A percentile compares a stretch with the other conserved stretches of the same genome.
Evolutionary conservation across 1,139 yeast species (phyloP).

Genomic region (Suzukiozyma palmioleophila): DNA sequence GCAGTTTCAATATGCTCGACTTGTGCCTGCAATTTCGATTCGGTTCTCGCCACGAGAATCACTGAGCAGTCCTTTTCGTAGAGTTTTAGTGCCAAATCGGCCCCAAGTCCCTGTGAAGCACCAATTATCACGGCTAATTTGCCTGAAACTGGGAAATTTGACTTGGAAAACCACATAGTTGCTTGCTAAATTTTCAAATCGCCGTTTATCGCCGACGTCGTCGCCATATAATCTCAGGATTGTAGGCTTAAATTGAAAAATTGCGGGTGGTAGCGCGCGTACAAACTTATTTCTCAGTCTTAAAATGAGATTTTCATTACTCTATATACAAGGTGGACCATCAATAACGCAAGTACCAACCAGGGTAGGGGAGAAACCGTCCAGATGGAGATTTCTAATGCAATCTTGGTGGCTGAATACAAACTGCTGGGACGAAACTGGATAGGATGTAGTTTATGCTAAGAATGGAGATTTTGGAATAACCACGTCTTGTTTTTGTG

Average conservation of each 20-base stretch:
- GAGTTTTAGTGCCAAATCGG: constrained; percentile 63
- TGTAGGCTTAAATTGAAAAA: too few species aligned
- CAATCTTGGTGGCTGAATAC: neutral
- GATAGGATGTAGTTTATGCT: constrained; percentile 4
- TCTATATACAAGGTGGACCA: constrained; percentile 1
- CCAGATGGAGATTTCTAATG: neutral
- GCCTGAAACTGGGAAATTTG: constrained; percentile 32
- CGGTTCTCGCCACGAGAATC: constrained; percentile 72
- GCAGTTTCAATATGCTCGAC: constrained; percentile 35
- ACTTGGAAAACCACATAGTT: constrained; percentile 23
- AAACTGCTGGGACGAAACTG: neutral
- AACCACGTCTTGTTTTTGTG: constrained; percentile 13
- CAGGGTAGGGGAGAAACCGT: neutral
- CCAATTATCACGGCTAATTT: constrained; percentile 82
- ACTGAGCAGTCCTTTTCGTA: constrained; percentile 59
- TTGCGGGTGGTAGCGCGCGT: too few species aligned
- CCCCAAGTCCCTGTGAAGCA: constrained; percentile 94
- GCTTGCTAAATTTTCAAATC: too few species aligned
- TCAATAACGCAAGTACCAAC: neutral
- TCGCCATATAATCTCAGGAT: too few species aligned
- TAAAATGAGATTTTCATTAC: neutral
- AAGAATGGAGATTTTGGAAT: constrained; percentile 39
- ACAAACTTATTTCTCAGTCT: too few species aligned
- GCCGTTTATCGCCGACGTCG: too few species aligned
- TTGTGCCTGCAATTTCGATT: constrained; percentile 48